Base-by-base conservation (phyloP, 2,329 filamentous ascomycete genomes). In the Botryosphaeria dothidea region DNA sequence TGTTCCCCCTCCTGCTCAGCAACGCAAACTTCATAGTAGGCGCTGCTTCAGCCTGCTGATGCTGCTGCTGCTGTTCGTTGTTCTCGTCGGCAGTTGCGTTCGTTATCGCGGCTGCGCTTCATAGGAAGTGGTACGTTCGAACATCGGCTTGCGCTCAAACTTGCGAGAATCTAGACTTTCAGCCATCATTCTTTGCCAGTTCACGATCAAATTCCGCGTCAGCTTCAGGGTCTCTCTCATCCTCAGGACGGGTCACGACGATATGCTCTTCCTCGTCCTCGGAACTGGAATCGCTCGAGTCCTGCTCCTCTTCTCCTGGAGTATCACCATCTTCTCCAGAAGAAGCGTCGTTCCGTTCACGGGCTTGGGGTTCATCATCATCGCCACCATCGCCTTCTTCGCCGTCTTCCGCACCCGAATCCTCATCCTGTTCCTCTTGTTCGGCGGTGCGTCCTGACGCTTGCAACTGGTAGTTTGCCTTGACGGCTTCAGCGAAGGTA, bases 81-180 rank as follows among this genome's bases (percentile, higher is more conserved):
- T 73, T 74, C 64, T 73, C 75, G 41, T 81, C 82, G 41, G 71
- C 25, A 7, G 43, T 45, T 46, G 74, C 72, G n/a, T n/a, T n/a
- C n/a, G n/a, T n/a, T n/a, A 60, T 93, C 91, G 29, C 91, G 89
- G 76, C 80, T 82, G 23, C 86, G 85, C 62, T 92, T 90, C 80
- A 99, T 93, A 0, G 95, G 95, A n/a, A 99, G 81, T 1, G 96
- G 93, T n/a, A 98, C 92, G 75, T 99, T n/a, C 96, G 73, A 99
- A 97, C 60, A 95, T 85, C 29, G 92, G 88, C 79, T 97, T 97
- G 67, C 95, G 91, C 74, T 99, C 95, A 70, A 97, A 96, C 72
- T 97, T 97, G 71, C 95, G 88, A 4, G 94, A 96, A 70, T 99
- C 95, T 72, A 97, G 82, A 80, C 94, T 97, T 78, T 99, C 95